Percentiles rank a stretch among this genome's conserved stretches.
phyloP scores from a whole-genome alignment of 2,329 filamentous ascomycete genomes.

The Venturiaceae sp. region DNA sequence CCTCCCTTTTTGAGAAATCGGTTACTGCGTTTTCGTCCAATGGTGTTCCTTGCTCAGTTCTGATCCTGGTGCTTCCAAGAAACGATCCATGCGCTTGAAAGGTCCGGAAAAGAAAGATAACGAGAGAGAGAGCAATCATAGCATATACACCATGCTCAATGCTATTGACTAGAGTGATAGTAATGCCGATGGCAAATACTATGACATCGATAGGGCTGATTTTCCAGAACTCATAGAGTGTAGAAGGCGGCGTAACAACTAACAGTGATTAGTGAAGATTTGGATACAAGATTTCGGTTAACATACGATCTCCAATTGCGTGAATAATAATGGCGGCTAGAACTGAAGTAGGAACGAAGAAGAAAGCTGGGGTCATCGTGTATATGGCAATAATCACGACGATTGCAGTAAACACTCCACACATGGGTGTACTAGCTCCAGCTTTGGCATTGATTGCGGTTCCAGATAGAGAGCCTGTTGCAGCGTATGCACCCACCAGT shows the following conservation, averaged over 20 bases:
- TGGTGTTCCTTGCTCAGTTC: conserved; percentile 15
- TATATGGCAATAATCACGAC: conserved; percentile 83
- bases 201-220: conserved; percentile 80
- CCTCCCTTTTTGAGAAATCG: conserved; percentile 22
- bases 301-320: conserved; percentile 79
- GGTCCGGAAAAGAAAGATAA: conserved; percentile 72
- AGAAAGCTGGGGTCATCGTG: conserved; percentile 76
- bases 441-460: conserved; percentile 94
- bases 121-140: conserved; percentile 66
- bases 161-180: conserved; percentile 72
- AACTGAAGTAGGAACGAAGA: conserved; percentile 73
- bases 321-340: conserved; percentile 87
- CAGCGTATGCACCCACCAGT: conserved; percentile 80
- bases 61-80: too few species aligned
- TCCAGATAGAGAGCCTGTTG: conserved; percentile 86
- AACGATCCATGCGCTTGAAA: conserved; percentile 19
- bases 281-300: too few species aligned
- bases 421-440: conserved; percentile 79
- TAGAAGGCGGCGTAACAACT: conserved; percentile 82
- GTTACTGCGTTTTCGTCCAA: conserved; percentile 56
- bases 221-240: conserved; percentile 84
- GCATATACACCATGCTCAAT: conserved; percentile 89
- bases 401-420: conserved; percentile 72
- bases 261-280: too few species aligned
- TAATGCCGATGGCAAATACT: conserved; percentile 82